Evolutionary conservation across 352 stramenopile species (phyloP), one percentile per base, ranked within the genome.

Genomic region (Phytophthora foliorum): DNA sequence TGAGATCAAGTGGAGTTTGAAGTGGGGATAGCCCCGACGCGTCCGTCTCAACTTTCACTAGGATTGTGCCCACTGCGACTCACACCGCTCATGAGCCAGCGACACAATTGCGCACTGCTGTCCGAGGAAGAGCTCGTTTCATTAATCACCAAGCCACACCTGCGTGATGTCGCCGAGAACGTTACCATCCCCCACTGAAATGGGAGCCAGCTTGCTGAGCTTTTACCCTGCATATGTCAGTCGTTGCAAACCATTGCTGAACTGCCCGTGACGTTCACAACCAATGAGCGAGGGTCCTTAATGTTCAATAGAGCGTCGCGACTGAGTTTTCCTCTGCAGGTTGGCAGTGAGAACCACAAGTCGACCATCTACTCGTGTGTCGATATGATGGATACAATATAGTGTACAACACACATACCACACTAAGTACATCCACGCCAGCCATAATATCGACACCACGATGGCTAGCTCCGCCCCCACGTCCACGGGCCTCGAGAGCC

Each of bases 401-500:
- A 16, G 19, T 48, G 41, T 48, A 6, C 9, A 24, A 6, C 0
- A 48, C 41, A 48, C 11, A 24, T 3, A 2, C 41, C 13, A 10
- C 2, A 19, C 2, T 55, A 32, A 34, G 27, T 45, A 50, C 57
- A 27, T 58, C n/a, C 36, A 32, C 17, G 6, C 61, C 56, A 77
- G 66, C 62, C 57, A 86, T 86, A 68, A 29, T 45, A 29, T 24
- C 29, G 22, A 22, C 16, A 7, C 25, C 22, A 63, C 48, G 64
- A 77, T 77, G 69, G 52, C 69, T 24, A 74, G 57, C 53, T 56
- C 83, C 49, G 69, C 54, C 55, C 50, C 76, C 38, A 70, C 72
- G 45, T 58, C 69, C 27, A 65, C 72, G 48, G 74, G 77, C 58
- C 77, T 89, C 55, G 84, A 94, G 74, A 88, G 73, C 64, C 81